Conservation (phyloP, 495 filamentous ascomycete genomes). For the Aspergillus biplanus region DNA sequence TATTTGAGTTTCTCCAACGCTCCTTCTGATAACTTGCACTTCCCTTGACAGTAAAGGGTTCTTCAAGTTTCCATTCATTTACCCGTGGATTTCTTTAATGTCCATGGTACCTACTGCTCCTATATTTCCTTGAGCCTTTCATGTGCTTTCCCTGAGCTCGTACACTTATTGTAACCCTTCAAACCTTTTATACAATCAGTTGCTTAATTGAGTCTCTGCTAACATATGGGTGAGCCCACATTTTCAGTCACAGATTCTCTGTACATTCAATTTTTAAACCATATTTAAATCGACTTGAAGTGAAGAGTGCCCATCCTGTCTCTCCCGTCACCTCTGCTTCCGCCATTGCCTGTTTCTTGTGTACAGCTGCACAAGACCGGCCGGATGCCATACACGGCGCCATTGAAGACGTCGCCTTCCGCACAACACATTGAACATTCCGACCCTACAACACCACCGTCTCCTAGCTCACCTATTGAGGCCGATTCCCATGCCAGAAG, state of each 20-base stretch:
- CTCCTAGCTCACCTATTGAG: conserved; percentile 41
- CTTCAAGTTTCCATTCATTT: neutral
- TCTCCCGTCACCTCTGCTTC: conserved; percentile 3
- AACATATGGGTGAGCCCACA: conserved; percentile 13
- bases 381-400: conserved; percentile 94
- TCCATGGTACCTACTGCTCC: neutral
- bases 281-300: conserved; percentile 14
- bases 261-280: conserved; percentile 15
- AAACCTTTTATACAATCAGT: conserved; percentile 8
- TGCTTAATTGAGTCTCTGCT: neutral
- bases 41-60: conserved; percentile 4
- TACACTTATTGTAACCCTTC: conserved; percentile 22
- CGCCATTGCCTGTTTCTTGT: conserved; percentile 34
- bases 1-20: conserved; percentile 25
- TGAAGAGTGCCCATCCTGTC: conserved; percentile 6
- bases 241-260: conserved; percentile 8
- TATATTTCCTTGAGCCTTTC: neutral
- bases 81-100: neutral
- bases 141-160: neutral
- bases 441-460: conserved; percentile 61
- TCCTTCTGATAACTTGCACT: conserved; percentile 12
- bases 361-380: conserved; percentile 49
- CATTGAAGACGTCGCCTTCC: conserved; percentile 77
- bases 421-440: conserved; percentile 65
- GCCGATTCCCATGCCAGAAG: conserved; percentile 43